Evolutionary conservation across 2,329 filamentous ascomycete genomes (phyloP).

Genomic region (Magnaporthiopsis rhizophila): DNA sequence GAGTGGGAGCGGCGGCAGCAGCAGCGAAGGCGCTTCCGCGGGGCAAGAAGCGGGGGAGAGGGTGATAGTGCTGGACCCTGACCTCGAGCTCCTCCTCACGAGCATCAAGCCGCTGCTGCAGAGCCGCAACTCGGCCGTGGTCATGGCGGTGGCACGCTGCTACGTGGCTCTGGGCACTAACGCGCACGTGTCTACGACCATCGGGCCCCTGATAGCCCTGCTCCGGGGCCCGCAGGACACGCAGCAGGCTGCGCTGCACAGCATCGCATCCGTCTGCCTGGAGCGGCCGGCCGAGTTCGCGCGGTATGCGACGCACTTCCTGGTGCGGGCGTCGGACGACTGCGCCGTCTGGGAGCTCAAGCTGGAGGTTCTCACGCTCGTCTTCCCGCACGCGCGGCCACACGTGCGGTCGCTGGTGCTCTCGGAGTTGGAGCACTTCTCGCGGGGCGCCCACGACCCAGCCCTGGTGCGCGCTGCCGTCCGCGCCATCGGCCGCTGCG

Average conservation of each 20-base stretch:
- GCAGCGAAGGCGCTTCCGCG: conserved; percentile 7
- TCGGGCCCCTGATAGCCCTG: conserved; percentile 80
- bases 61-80: conserved; percentile 63
- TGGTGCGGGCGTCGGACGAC: conserved; percentile 72
- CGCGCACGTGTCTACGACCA: conserved; percentile 64
- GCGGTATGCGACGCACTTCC: conserved; percentile 80
- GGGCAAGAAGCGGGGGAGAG: conserved; percentile 38
- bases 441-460: conserved; percentile 57
- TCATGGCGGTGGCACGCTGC: conserved; percentile 76
- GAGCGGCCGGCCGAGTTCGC: conserved; percentile 72
- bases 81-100: conserved; percentile 73
- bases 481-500: conserved; percentile 81
- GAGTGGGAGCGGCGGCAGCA: conserved; percentile 32
- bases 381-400: conserved; percentile 74
- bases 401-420: conserved; percentile 80
- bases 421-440: conserved; percentile 91
- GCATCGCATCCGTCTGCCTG: conserved; percentile 89
- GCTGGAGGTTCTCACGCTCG: conserved; percentile 79
- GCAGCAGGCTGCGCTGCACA: conserved; percentile 82
- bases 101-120: conserved; percentile 78
- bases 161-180: conserved; percentile 78
- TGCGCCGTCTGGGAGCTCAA: conserved; percentile 85
- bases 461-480: conserved; percentile 82
- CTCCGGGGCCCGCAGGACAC: conserved; percentile 80
- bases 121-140: conserved; percentile 87